phyloP scores from a whole-genome alignment of 306 rosid genomes.

The Quercus gilva region DNA sequence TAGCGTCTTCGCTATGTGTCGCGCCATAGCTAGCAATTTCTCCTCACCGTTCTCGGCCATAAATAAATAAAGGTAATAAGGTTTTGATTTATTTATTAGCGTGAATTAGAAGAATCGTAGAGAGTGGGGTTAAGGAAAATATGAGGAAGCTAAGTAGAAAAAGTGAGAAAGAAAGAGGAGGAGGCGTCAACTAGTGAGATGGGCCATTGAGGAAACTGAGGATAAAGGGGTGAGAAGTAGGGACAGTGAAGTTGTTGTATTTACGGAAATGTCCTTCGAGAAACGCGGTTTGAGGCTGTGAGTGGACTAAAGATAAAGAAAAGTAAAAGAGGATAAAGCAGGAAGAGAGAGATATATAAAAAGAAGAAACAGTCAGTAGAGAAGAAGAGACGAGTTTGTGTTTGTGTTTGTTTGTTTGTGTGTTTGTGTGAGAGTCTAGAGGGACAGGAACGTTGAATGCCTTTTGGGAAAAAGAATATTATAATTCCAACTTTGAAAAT shows the following conservation, averaged over 20 bases:
- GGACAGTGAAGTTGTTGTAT: not conserved
- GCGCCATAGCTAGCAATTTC: conserved; percentile 80
- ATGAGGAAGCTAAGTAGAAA: too few relatives aligned
- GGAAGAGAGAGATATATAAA: not conserved
- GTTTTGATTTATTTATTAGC: not conserved
- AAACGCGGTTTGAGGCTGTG: conserved; percentile 53
- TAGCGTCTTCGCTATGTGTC: conserved; percentile 93
- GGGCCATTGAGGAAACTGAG: not conserved
- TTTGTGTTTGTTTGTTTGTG: too few relatives aligned
- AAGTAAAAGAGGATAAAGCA: not conserved
- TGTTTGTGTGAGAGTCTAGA: not conserved
- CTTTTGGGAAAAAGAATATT: too few relatives aligned
- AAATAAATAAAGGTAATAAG: not conserved
- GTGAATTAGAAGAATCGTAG: not conserved
- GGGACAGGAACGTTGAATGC: not conserved
- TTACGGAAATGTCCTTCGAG: conserved; percentile 22
- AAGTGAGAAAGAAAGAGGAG: too few relatives aligned
- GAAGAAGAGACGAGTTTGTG: too few relatives aligned
- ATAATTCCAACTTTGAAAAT: too few relatives aligned
- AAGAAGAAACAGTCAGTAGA: not conserved
- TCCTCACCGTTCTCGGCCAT: conserved; percentile 98
- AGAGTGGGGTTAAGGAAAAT: not conserved
- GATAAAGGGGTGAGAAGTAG: not conserved
- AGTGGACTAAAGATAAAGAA: not conserved
- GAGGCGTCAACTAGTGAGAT: too few relatives aligned